Conservation (phyloP, 495 filamentous ascomycete genomes). For the Articulospora tetracladia region DNA sequence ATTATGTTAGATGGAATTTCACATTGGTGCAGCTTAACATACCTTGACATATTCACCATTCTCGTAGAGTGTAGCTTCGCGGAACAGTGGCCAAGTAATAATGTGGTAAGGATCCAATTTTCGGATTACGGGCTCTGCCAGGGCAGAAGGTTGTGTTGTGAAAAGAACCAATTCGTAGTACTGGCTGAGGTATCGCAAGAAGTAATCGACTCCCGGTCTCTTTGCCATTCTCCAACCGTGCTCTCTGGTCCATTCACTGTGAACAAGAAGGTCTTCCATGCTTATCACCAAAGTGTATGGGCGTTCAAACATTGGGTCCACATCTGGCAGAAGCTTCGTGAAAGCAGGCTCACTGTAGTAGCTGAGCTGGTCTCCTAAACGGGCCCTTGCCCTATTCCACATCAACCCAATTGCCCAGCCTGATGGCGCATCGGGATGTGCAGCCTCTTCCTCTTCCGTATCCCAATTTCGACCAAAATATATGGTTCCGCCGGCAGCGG, state of each 20-base stretch:
- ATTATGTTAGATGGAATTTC: background rate
- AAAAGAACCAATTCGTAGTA: slow-evolving; percentile 98
- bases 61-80: slow-evolving; percentile 92
- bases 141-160: slow-evolving; percentile 76
- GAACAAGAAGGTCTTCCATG: slow-evolving; percentile 89
- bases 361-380: slow-evolving; percentile 65
- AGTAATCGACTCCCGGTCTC: slow-evolving; percentile 94
- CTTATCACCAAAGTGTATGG: slow-evolving; percentile 93
- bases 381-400: slow-evolving; percentile 73
- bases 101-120: slow-evolving; percentile 97
- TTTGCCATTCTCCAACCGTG: slow-evolving; percentile 96
- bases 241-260: slow-evolving; percentile 89
- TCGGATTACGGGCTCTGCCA: slow-evolving; percentile 79
- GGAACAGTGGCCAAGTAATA: slow-evolving; percentile 91
- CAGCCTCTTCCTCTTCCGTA: slow-evolving; percentile 60
- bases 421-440: slow-evolving; percentile 65
- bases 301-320: slow-evolving; percentile 72
- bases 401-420: slow-evolving; percentile 58
- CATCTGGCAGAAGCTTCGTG: slow-evolving; percentile 86
- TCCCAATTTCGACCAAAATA: slow-evolving; percentile 87
- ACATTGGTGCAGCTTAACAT: slow-evolving; percentile 24
- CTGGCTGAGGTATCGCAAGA: slow-evolving; percentile 90
- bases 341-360: slow-evolving; percentile 98
- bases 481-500: slow-evolving; percentile 44
- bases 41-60: slow-evolving; percentile 97